Percentiles rank a stretch among this genome's conserved stretches.
These are phyloP conservation scores for Cercophora newfieldiana DNA, from an alignment of 495 filamentous ascomycete species.

Conservation along the genomic window DNA sequence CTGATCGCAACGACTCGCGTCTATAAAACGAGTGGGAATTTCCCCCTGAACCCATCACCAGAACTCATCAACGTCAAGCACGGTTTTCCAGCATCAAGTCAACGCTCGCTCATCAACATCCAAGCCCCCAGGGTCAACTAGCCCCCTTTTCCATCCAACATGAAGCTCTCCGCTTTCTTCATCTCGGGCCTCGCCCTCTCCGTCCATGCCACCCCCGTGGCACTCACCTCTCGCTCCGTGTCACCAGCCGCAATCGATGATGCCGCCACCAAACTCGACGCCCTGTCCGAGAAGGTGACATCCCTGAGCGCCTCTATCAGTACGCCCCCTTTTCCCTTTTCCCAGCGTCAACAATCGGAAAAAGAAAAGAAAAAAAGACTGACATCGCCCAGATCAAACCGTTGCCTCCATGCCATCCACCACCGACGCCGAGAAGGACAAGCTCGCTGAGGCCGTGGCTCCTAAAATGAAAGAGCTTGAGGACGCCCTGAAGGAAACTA, in stretches of 20 bases:
- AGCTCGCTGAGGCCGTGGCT: slow-evolving; percentile 9
- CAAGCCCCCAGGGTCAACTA: not conserved
- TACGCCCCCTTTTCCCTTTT: not conserved
- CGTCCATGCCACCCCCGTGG: slow-evolving; percentile 10
- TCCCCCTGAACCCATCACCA: too few species aligned
- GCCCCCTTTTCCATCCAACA: not conserved
- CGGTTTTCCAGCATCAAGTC: too few species aligned
- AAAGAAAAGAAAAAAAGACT: not conserved
- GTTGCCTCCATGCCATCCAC: slow-evolving; percentile 8
- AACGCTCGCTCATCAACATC: too few species aligned
- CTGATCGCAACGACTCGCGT: not conserved
- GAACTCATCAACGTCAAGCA: not conserved
- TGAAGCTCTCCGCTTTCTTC: slow-evolving; percentile 14
- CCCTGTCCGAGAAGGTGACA: slow-evolving; percentile 4
- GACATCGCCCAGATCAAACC: slow-evolving; percentile 4
- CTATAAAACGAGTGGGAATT: too few species aligned
- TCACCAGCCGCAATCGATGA: slow-evolving; percentile 9
- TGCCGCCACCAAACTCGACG: slow-evolving; percentile 14
- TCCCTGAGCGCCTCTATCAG: slow-evolving; percentile 13
- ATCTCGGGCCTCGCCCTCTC: slow-evolving; percentile 8
- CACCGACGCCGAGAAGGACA: slow-evolving; percentile 9
- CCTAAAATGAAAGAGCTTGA: slow-evolving; percentile 14
- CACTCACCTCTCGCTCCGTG: not conserved
- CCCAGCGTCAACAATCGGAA: too few species aligned
- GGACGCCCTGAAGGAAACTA: slow-evolving; percentile 10